phyloP scores from a whole-genome alignment of 2,329 filamentous ascomycete species.

The Aphanocladium album region DNA sequence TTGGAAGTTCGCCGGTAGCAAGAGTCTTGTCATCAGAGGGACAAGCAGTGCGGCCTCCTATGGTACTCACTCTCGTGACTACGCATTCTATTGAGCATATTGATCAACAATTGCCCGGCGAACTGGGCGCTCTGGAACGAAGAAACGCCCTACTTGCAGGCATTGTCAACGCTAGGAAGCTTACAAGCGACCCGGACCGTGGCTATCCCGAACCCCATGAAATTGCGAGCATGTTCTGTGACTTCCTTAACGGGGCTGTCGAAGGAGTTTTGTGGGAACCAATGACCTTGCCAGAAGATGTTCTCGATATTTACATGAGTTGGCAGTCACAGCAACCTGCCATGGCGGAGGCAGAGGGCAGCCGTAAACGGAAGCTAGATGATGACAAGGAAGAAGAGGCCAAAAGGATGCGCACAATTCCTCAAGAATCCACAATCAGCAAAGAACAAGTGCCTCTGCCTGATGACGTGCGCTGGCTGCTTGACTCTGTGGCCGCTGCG shows the following conservation, averaged over 20 bases:
- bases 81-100: slow-evolving; percentile 53
- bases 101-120: slow-evolving; percentile 37
- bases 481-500: slow-evolving; percentile 20
- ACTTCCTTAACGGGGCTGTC: slow-evolving; percentile 36
- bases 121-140: slow-evolving; percentile 37
- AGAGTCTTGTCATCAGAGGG: slow-evolving; percentile 15
- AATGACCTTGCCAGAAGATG: slow-evolving; percentile 40
- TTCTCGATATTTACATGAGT: slow-evolving; percentile 43
- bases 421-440: slow-evolving; percentile 18
- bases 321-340: slow-evolving; percentile 29
- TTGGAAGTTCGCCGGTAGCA: slow-evolving; percentile 32
- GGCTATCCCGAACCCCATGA: slow-evolving; percentile 39
- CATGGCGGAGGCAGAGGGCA: slow-evolving; percentile 20
- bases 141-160: slow-evolving; percentile 40
- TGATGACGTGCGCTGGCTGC: slow-evolving; percentile 26
- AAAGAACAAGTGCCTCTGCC: slow-evolving; percentile 28
- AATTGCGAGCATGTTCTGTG: slow-evolving; percentile 42
- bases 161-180: slow-evolving; percentile 30
- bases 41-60: slow-evolving; percentile 28
- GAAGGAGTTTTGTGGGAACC: slow-evolving; percentile 41
- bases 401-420: slow-evolving; percentile 25
- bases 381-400: slow-evolving; percentile 30
- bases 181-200: slow-evolving; percentile 37
- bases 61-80: slow-evolving; percentile 46
- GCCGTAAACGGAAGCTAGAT: slow-evolving; percentile 43